Percentiles rank a stretch among this genome's conserved stretches.
These are phyloP conservation scores for Chrysoporthe puriensis DNA, from an alignment of 2,329 filamentous ascomycete genomes.

Conservation along the genomic window DNA sequence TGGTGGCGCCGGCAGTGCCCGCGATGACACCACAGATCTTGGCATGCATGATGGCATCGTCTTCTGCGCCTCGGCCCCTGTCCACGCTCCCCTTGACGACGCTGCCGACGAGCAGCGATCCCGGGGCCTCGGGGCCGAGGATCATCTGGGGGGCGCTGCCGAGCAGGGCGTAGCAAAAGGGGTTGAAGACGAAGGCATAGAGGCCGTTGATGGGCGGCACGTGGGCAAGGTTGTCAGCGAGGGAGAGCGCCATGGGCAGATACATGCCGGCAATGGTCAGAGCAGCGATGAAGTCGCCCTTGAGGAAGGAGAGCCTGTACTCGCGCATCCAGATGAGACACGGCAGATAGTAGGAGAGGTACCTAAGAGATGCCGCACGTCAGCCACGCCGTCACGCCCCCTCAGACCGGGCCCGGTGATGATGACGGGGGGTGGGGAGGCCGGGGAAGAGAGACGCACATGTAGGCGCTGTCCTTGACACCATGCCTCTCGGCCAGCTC, in stretches of 20 bases:
- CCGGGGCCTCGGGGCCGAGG: slow-evolving; percentile 92
- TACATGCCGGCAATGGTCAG: slow-evolving; percentile 99
- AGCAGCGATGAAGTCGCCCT: slow-evolving; percentile 85
- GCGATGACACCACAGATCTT: slow-evolving; percentile 86
- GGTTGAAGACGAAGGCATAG: slow-evolving; percentile 92
- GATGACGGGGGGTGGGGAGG: neutral
- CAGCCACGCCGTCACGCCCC: slow-evolving; percentile 1
- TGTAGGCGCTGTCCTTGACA: slow-evolving; percentile 71
- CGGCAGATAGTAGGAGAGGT: slow-evolving; percentile 90
- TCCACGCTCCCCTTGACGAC: slow-evolving; percentile 81
- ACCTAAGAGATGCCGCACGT: slow-evolving; percentile 55
- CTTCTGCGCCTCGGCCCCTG: slow-evolving; percentile 64
- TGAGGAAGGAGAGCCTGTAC: slow-evolving; percentile 80
- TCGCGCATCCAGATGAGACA: slow-evolving; percentile 88
- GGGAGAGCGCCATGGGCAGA: slow-evolving; percentile 93
- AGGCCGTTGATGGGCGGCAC: slow-evolving; percentile 92
- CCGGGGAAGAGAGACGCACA: slow-evolving; percentile 56
- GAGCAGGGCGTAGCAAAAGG: slow-evolving; percentile 85
- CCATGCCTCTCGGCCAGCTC: slow-evolving; percentile 74
- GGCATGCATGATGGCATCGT: slow-evolving; percentile 71
- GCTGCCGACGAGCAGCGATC: slow-evolving; percentile 85
- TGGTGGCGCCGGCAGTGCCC: slow-evolving; percentile 83
- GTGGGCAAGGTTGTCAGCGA: slow-evolving; percentile 89
- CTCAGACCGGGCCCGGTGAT: too few relatives aligned
- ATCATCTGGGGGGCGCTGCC: slow-evolving; percentile 93